phyloP scores from a whole-genome alignment of 768 basidiomycete genomes.

The Amanita fuliginea region DNA sequence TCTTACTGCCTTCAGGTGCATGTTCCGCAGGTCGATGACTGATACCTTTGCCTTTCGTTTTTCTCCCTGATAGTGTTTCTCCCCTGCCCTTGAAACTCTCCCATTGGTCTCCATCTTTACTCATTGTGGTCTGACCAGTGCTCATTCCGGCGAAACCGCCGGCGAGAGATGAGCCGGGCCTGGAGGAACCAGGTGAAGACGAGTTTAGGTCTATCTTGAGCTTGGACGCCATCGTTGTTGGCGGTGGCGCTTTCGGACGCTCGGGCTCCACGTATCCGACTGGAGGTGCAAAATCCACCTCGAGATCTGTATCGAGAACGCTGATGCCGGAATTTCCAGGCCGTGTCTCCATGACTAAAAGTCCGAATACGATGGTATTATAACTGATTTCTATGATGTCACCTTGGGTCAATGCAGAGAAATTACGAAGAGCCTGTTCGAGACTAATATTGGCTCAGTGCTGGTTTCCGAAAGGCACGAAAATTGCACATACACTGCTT shows the following conservation, averaged over 20 bases:
- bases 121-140: constrained; percentile 39
- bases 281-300: constrained; percentile 94
- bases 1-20: constrained; percentile 74
- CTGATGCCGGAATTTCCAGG: constrained; percentile 84
- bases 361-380: constrained; percentile 89
- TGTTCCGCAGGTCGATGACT: constrained; percentile 74
- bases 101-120: constrained; percentile 76
- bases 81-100: constrained; percentile 97
- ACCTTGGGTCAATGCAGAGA: constrained; percentile 83
- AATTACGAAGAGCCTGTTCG: constrained; percentile 91
- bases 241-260: constrained; percentile 68
- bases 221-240: constrained; percentile 91
- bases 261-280: constrained; percentile 93
- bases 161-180: constrained; percentile 65
- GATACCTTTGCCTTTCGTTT: constrained; percentile 93
- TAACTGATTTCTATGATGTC: constrained; percentile 99
- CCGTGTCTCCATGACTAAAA: constrained; percentile 89
- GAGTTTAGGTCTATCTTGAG: constrained; percentile 89
- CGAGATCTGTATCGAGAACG: constrained; percentile 91
- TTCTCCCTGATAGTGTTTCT: constrained; percentile 80
- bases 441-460: constrained; percentile 38
- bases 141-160: constrained; percentile 51
- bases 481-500: constrained; percentile 72
- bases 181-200: constrained; percentile 75
- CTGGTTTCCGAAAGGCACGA: not conserved